Conservation (phyloP, 129 eudicot genomes). For the Chrysanthemum seticuspe region DNA sequence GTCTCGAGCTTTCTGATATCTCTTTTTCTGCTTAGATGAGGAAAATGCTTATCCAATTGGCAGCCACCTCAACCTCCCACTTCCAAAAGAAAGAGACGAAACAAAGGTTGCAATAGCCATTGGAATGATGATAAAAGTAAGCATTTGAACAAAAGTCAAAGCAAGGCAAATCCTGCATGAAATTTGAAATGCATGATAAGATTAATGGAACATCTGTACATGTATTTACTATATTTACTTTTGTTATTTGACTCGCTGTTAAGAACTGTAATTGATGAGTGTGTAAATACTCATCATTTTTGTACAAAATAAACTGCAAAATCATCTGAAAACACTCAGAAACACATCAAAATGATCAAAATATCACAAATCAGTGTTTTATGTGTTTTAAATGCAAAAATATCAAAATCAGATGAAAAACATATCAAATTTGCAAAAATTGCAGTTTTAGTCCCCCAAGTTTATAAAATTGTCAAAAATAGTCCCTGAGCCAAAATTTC, state of each 20-base stretch:
- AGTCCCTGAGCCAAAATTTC: no score
- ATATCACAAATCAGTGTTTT: no score
- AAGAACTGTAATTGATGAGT: no score
- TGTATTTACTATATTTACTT: constrained; percentile 18
- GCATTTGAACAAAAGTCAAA: constrained; percentile 16
- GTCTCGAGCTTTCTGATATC: constrained; percentile 12
- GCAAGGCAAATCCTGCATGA: constrained; percentile 16
- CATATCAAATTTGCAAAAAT: no score
- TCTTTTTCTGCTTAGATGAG: not conserved
- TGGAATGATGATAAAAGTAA: not conserved
- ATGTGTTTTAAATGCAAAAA: no score
- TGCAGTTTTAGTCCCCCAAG: no score
- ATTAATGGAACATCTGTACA: constrained; percentile 8
- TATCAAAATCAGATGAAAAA: no score
- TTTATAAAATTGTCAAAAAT: no score
- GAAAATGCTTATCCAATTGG: constrained; percentile 23
- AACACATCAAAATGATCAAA: no score
- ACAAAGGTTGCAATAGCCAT: not conserved
- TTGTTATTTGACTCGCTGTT: not conserved
- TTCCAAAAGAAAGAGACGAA: not conserved
- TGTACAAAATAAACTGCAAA: no score
- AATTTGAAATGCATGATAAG: constrained; percentile 8
- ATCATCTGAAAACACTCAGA: no score
- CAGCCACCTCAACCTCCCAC: constrained; percentile 12
- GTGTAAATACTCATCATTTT: no score